Evolutionary conservation across 1,284 basidiomycete genomes (phyloP).

Genomic region (Cutaneotrichosporon cutaneum): DNA sequence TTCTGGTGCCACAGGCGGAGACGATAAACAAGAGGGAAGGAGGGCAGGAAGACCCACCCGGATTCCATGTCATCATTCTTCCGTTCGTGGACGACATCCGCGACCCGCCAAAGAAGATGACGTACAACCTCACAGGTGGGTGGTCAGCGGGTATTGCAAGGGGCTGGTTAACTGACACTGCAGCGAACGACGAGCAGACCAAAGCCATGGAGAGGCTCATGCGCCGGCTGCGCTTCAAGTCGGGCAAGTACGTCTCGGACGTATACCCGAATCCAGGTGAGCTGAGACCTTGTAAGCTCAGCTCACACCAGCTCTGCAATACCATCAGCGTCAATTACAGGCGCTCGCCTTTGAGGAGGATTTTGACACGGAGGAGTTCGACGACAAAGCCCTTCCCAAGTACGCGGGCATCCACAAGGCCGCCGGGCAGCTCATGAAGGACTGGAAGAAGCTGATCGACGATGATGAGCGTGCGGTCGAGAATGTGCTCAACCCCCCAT

Average conservation of each 20-base stretch:
- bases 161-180: slow-evolving; percentile 8
- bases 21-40: slow-evolving; percentile 64
- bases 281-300: slow-evolving; percentile 36
- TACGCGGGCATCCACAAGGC: slow-evolving; percentile 77
- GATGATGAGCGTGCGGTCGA: slow-evolving; percentile 61
- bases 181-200: slow-evolving; percentile 68
- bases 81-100: slow-evolving; percentile 95
- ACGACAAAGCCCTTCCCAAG: slow-evolving; percentile 77
- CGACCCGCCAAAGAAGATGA: slow-evolving; percentile 59
- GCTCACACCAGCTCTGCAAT: slow-evolving; percentile 59
- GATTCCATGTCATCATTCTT: slow-evolving; percentile 86
- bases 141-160: too few species aligned
- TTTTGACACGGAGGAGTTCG: slow-evolving; percentile 69
- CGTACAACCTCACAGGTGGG: slow-evolving; percentile 56
- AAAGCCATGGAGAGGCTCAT: slow-evolving; percentile 72
- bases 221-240: slow-evolving; percentile 73
- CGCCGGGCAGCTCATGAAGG: slow-evolving; percentile 68
- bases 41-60: slow-evolving; percentile 74
- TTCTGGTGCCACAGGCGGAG: slow-evolving; percentile 85
- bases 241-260: slow-evolving; percentile 78
- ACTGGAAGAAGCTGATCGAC: slow-evolving; percentile 70
- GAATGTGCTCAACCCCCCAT: slow-evolving; percentile 34
- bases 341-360: slow-evolving; percentile 88
- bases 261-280: slow-evolving; percentile 88
- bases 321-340: slow-evolving; percentile 85